Base-by-base conservation (phyloP, 1,139 yeast species). In the Magnusiomyces magnusii region DNA sequence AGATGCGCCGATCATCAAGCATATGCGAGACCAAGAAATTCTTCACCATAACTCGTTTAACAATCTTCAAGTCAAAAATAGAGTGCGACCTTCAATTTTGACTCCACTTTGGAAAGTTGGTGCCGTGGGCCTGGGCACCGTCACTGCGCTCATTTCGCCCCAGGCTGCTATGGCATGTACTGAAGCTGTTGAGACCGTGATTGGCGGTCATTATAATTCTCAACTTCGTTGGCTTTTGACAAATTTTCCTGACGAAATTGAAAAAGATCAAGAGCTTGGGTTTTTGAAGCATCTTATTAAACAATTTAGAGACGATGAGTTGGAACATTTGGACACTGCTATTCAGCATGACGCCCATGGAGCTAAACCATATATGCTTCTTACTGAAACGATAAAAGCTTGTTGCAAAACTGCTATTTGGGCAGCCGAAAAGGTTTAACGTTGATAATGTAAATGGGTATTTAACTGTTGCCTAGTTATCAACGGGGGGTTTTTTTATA, bases 101-200 rank as follows among this genome's bases (percentile, higher is more conserved):
- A 91, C 98, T 0, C 99, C 99, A 2, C 68, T 90, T 1, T 93
- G 99, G 99, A 90, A 88, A 70, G 75, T 82, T 0, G 98, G 97
- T 1, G 98, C 99, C 0, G 79, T 87, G 58, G 85, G 86, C 0
- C 78, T 93, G 75, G 99, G 99, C 1, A 83, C 83, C 0, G 87
- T 86, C 0, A 93, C 99, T 0, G 98, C 97, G 0, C 68, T 87
- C 57, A 75, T 92, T 64, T 87, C 97, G 31, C 89, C 90, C 68
- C 97, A 93, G 70, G 97, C 97, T 1, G 99, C 99, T 1, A 93
- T 93, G 99, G 99, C 99, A 0, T 95, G 99, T 70, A 93, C 99
- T 0, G 98, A 92, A 62, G 99, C 99, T 0, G 99, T 93, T 0
- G 99, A 93, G 73, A 95, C 99, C 0, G 98, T 95, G 1, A 95